Evolutionary conservation across 768 basidiomycete species (phyloP).

Genomic region (Boletus coccyginus): DNA sequence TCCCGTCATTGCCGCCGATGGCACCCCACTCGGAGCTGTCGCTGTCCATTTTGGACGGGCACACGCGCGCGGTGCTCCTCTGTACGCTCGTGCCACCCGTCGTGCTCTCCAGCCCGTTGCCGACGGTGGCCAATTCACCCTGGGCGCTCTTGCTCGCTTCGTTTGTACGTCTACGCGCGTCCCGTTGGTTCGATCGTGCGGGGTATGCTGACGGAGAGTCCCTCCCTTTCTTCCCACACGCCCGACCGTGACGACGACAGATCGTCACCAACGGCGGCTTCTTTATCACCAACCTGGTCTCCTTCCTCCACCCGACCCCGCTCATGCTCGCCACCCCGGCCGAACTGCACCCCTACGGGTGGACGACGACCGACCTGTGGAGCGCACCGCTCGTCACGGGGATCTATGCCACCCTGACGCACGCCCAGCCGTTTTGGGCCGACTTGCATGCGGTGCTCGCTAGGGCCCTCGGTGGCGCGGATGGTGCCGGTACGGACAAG

Average conservation of each 20-base stretch:
- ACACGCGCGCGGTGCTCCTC: constrained; percentile 74
- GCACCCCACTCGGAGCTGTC: constrained; percentile 62
- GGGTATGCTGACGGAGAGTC: too few relatives aligned
- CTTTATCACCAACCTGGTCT: constrained; percentile 73
- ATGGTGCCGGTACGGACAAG: constrained; percentile 9
- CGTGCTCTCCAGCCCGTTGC: constrained; percentile 51
- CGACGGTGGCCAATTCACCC: constrained; percentile 59
- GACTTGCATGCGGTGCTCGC: constrained; percentile 51
- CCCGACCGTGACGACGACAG: constrained; percentile 32
- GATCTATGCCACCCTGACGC: constrained; percentile 78
- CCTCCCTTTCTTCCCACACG: too few relatives aligned
- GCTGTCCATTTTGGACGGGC: constrained; percentile 70
- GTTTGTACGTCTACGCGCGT: constrained; percentile 44
- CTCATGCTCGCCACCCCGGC: constrained; percentile 71
- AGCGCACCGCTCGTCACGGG: constrained; percentile 75
- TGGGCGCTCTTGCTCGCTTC: constrained; percentile 76
- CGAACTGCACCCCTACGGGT: constrained; percentile 79
- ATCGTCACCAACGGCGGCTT: constrained; percentile 76
- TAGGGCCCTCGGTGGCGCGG: constrained; percentile 39
- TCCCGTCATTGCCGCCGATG: constrained; percentile 52
- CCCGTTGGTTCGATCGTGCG: too few relatives aligned
- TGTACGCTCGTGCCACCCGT: constrained; percentile 75
- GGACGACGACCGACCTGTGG: constrained; percentile 86
- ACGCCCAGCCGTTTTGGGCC: constrained; percentile 83
- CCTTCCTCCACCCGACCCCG: constrained; percentile 70